Evolutionary conservation across 768 basidiomycete species (phyloP).

Genomic region (Phaffia australis): DNA sequence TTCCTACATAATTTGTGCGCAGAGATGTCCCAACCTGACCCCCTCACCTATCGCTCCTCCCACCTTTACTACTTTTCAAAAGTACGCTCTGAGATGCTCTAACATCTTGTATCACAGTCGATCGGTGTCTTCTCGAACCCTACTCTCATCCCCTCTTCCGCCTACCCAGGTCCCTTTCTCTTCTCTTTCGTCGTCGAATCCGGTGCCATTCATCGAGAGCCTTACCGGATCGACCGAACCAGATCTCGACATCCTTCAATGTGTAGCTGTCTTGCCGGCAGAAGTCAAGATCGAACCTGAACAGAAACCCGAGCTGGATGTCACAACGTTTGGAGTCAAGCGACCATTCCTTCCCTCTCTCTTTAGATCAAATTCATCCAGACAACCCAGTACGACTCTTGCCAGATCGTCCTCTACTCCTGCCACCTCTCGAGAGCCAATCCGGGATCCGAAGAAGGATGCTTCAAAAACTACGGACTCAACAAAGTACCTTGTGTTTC

Average conservation of each 20-base stretch:
- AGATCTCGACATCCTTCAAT: conserved; percentile 19
- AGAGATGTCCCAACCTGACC: background rate
- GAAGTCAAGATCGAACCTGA: conserved; percentile 1
- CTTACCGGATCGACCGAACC: background rate
- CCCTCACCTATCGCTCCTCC: background rate
- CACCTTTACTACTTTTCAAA: background rate
- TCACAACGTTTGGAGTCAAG: background rate
- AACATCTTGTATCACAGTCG: conserved; percentile 34
- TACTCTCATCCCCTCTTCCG: background rate
- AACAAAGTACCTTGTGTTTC: conserved; percentile 14
- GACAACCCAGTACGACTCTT: background rate
- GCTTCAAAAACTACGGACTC: background rate
- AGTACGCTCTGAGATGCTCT: conserved; percentile 33
- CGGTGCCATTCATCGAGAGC: background rate
- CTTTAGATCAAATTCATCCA: conserved; percentile 16
- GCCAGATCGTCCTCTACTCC: conserved; percentile 16
- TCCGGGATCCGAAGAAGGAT: conserved; percentile 4
- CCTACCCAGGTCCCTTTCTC: background rate
- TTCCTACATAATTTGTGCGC: background rate
- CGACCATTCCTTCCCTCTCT: conserved; percentile 22
- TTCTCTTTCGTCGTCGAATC: background rate
- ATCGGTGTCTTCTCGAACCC: conserved; percentile 4
- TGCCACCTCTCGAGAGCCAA: background rate
- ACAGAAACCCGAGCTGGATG: background rate
- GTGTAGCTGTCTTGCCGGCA: conserved; percentile 20